Conservation (phyloP, 345 rosid genomes). For the Hirschfeldia incana region DNA sequence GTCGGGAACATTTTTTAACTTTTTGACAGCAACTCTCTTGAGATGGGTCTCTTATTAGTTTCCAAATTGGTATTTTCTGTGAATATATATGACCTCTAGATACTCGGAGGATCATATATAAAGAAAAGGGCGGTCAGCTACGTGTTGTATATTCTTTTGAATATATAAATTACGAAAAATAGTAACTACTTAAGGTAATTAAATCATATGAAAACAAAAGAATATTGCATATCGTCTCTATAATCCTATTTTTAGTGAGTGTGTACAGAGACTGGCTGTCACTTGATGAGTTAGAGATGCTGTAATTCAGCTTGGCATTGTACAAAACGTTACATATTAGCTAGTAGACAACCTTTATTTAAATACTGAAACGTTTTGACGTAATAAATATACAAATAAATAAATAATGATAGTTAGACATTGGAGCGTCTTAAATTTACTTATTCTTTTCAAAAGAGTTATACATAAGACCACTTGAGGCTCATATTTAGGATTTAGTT, state of each 20-base stretch:
- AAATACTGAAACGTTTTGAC: not conserved
- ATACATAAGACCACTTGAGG: not conserved
- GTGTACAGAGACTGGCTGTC: conserved; percentile 5
- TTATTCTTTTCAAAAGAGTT: not conserved
- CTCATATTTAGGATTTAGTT: not conserved
- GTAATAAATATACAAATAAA: not conserved
- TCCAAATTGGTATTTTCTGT: not conserved
- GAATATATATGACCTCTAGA: not conserved
- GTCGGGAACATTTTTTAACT: conserved; percentile 9
- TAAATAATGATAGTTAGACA: not conserved
- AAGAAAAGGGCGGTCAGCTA: not conserved
- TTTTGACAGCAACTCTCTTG: conserved; percentile 15
- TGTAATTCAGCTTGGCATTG: conserved; percentile 13
- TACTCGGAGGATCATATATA: not conserved
- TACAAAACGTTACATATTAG: conserved; percentile 3
- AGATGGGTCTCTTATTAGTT: not conserved
- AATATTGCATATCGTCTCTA: not conserved
- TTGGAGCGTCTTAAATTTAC: not conserved
- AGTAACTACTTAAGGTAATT: not conserved
- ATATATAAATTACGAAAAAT: not conserved
- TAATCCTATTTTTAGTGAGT: not conserved
- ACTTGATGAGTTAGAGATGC: conserved; percentile 6
- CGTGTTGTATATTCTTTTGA: not conserved
- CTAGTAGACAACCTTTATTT: not conserved
- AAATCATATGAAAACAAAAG: not conserved